Base-by-base conservation (phyloP, 2,329 filamentous ascomycete genomes). In the Microsporum ferrugineum region DNA sequence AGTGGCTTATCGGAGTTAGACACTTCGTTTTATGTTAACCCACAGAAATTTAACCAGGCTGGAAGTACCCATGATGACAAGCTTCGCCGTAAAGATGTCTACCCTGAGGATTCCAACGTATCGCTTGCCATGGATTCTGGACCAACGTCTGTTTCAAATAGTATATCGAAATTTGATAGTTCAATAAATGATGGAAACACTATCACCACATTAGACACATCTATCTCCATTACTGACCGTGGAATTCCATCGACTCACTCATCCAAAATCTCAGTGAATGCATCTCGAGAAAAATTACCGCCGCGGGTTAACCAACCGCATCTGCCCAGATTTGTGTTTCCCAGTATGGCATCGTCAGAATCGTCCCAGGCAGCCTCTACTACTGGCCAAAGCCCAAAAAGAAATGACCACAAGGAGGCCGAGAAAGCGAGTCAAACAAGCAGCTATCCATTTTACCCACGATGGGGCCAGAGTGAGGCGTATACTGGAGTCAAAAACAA, bases 401-500 rank as follows among this genome's bases (percentile, higher is more conserved):
- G 8, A 47, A 36, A 38, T n/a, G 31, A 17, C n/a, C 10, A 31
- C 7, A 55, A n/a, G 14, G 55, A 57, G 10, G 2, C 55, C 2
- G 55, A 57, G 27, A 57, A 43, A 57, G 38, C 34, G 2, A 57
- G 3, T 17, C 55, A 41, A 29, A 34, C 17, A 27, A 57, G 7
- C 23, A 57, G 41, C 17, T 43, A 57, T 41, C 55, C 39, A 3
- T 43, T 57, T 7, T 57, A 39, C 23, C 55, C 55, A 14, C 34
- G 55, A 27, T 43, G 49, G 57, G 59, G 29, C 53, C 60, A 31
- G 62, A 57, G 41, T 49, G 43, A 59, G 31, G 33, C 57, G 14
- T 23, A 41, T 27, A 36, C 57, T 27, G 31, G 57, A 2, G 10
- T 96, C 79, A 85, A 88, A 64, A 88, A 89, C 68, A 91, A 92